Percentiles rank a stretch among this genome's conserved stretches.
These are phyloP conservation scores for Nymphaea thermarum DNA, from an alignment of 164 flowering plant genomes.

Conservation along the genomic window DNA sequence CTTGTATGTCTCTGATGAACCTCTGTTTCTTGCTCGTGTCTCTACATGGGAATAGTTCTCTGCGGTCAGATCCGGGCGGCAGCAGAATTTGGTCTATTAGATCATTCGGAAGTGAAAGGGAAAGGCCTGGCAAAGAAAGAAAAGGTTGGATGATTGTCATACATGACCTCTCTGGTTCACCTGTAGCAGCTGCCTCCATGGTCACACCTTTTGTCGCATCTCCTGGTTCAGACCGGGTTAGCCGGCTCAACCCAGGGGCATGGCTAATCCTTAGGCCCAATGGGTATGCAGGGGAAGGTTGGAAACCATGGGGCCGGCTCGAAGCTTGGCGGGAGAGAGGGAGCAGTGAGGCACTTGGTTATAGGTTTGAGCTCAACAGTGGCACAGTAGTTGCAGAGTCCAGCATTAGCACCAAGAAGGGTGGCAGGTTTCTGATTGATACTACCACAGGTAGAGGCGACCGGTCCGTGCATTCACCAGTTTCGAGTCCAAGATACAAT, in stretches of 20 bases:
- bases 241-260: conserved; percentile 84
- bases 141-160: conserved; percentile 96
- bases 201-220: conserved; percentile 93
- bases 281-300: conserved; percentile 44
- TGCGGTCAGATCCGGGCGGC: conserved; percentile 38
- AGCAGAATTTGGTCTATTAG: conserved; percentile 28
- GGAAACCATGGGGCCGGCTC: conserved; percentile 97
- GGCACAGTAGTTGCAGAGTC: conserved; percentile 55
- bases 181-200: conserved; percentile 94
- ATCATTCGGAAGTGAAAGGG: conserved; percentile 39
- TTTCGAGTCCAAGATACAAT: not conserved
- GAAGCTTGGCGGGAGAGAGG: conserved; percentile 96
- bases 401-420: conserved; percentile 45
- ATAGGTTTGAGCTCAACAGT: conserved; percentile 54
- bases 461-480: not conserved
- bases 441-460: conserved; percentile 18
- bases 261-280: conserved; percentile 90
- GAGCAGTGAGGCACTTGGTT: conserved; percentile 60
- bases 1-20: not conserved
- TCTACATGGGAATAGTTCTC: conserved; percentile 33
- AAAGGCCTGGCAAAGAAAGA: conserved; percentile 43
- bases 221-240: conserved; percentile 73
- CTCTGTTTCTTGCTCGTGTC: conserved; percentile 1
- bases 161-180: conserved; percentile 85
- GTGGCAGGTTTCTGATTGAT: conserved; percentile 69